Evolutionary conservation across 768 basidiomycete species (phyloP), one percentile per base, ranked within the genome.

Genomic region (Leccinum subtestaceum): DNA sequence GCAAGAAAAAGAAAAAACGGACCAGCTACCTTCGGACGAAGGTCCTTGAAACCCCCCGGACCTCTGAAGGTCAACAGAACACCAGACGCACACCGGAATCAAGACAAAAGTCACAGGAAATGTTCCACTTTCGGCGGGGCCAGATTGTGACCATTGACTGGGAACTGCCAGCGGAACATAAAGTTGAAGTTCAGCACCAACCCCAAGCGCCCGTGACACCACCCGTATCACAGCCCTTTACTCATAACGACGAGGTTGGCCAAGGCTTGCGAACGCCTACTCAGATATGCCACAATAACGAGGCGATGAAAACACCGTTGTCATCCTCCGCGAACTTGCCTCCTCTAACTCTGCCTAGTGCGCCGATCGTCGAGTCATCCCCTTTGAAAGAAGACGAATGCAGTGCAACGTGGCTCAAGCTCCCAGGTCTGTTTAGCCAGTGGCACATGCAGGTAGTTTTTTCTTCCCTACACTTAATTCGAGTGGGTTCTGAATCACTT

Each of bases 401-500:
- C 13, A 13, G 15, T 11, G n/a, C 11, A 2, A 31, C 0, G 15
- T 71, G 70, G 70, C 68, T 66, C 2, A 19, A 60, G 29, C 49
- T 65, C 0, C 53, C 60, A 3, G 15, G 1, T 5, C 5, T 9
- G 27, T 64, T 70, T 9, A 57, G 52, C 13, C 61, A 60, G 1
- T 68, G 70, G 68, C 61, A 70, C 15, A 15, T 25, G 13, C 70
- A 72, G 68, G 70, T 70, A 53, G 5, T 50, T 50, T 19, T 25
- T 9, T 19, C 3, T n/a, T 21, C 32, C 7, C 27, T 4, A 15
- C 3, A 4, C 2, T 13, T 27, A 29, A 34, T 32, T 48, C 6
- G 17, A 13, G 3, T 10, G 10, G 13, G n/a, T 29, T 32, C 49
- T 58, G 31, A 58, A 47, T 8, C 5, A 23, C 27, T 31, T 29